A percentile compares a stretch with the other conserved stretches of the same genome.
Conservation (phyloP, 768 basidiomycete species). For the Coprinellus micaceus region DNA sequence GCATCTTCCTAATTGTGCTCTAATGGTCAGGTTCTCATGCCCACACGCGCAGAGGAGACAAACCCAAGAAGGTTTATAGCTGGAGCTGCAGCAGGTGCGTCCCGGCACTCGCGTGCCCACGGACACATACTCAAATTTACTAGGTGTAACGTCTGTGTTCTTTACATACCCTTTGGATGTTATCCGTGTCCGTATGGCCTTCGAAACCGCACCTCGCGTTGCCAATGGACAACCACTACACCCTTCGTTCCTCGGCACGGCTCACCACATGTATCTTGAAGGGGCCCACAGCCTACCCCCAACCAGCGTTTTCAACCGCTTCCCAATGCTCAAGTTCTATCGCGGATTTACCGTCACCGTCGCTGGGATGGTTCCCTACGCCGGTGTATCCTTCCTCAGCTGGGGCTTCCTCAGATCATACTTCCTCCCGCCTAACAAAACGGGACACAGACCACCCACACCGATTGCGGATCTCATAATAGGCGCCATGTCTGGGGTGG, state of each 20-base stretch:
- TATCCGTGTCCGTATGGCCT: slow-evolving; percentile 94
- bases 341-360: slow-evolving; percentile 95
- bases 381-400: slow-evolving; percentile 89
- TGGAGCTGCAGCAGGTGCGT: slow-evolving; percentile 81
- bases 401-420: slow-evolving; percentile 76
- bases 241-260: slow-evolving; percentile 53
- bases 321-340: slow-evolving; percentile 87
- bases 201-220: slow-evolving; percentile 50
- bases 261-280: slow-evolving; percentile 71
- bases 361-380: slow-evolving; percentile 91
- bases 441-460: slow-evolving; percentile 35
- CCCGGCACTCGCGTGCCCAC: slow-evolving; percentile 2
- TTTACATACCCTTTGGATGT: slow-evolving; percentile 96
- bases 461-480: slow-evolving; percentile 67
- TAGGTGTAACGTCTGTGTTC: slow-evolving; percentile 81
- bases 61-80: slow-evolving; percentile 77
- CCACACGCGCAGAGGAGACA: slow-evolving; percentile 73
- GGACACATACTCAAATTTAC: too few species aligned
- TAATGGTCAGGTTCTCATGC: slow-evolving; percentile 70
- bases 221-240: slow-evolving; percentile 24
- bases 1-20: slow-evolving; percentile 10
- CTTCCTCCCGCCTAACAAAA: slow-evolving; percentile 45
- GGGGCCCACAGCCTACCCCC: slow-evolving; percentile 30
- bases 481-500: slow-evolving; percentile 81
- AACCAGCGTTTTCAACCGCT: slow-evolving; percentile 46